Evolutionary conservation across 2,329 filamentous ascomycete genomes (phyloP).

Genomic region (Hypoxylon sp.): DNA sequence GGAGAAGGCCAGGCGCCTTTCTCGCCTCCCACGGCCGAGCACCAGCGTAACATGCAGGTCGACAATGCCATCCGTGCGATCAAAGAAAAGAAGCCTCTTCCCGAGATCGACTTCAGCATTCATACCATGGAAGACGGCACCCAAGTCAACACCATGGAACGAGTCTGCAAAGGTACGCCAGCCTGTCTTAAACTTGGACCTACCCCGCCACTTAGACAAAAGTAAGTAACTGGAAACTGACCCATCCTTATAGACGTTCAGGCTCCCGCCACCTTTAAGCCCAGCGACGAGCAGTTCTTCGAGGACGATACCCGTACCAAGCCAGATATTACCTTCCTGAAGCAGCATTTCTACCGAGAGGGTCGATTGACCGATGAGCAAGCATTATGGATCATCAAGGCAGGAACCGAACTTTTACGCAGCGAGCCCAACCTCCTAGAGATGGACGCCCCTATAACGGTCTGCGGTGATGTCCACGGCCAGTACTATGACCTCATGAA

Average conservation of each 20-base stretch:
- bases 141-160: slow-evolving; percentile 93
- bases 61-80: slow-evolving; percentile 94
- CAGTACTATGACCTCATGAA: slow-evolving; percentile 99
- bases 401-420: slow-evolving; percentile 87
- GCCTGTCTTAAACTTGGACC: slow-evolving; percentile 22
- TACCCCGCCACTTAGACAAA: slow-evolving; percentile 42
- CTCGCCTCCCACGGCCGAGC: slow-evolving; percentile 56
- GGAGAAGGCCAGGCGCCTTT: slow-evolving; percentile 55
- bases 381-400: slow-evolving; percentile 92
- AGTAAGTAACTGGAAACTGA: slow-evolving; percentile 41
- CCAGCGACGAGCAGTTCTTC: slow-evolving; percentile 94
- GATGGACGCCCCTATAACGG: slow-evolving; percentile 99
- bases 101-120: slow-evolving; percentile 98
- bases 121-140: slow-evolving; percentile 98
- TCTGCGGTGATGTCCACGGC: slow-evolving; percentile 97
- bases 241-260: slow-evolving; percentile 80
- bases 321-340: slow-evolving; percentile 92
- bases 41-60: slow-evolving; percentile 71
- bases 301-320: slow-evolving; percentile 86
- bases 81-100: slow-evolving; percentile 91
- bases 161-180: slow-evolving; percentile 94
- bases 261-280: slow-evolving; percentile 92
- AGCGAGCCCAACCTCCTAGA: slow-evolving; percentile 95
- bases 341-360: slow-evolving; percentile 98
- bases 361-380: slow-evolving; percentile 97